Evolutionary conservation across 805 yeast genomes (phyloP), one percentile per base, ranked within the genome.

Genomic region (Metschnikowia matae): DNA sequence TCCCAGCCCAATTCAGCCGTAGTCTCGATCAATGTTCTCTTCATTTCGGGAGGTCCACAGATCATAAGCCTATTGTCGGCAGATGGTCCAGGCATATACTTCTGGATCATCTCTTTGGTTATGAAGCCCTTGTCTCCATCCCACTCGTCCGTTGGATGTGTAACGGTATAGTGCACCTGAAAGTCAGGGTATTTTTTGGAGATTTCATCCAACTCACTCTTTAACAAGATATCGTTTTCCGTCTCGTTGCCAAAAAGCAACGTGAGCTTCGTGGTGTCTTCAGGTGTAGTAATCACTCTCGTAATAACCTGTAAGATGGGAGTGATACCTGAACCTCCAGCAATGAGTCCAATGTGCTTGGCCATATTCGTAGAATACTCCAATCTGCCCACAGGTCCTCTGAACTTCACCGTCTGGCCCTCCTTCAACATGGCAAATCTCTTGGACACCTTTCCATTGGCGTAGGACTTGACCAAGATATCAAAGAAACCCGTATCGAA

Each of bases 301-400:
- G 87, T 83, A 47, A 87, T 73, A 14, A 91, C 85, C 69, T 90
- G 96, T 62, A 87, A 77, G 69, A 89, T 83, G 36, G 97, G 97
- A 7, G 97, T 89, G 55, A 91, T 85, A 47, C 97, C 96, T 0
- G 92, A 82, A 17, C 96, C 96, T 57, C 94, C 96, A 6, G 91
- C 92, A 58, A 87, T 74, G 70, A 87, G 75, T 17, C 83, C 82
- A 50, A 87, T 74, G 52, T 82, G 80, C 53, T 78, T 78, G 38
- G 82, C 84, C 71, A 81, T 78, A 62, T 85, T 85, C 23, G 76
- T 58, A 38, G 61, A 51, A 63, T 84, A 85, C 33, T 80, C 66
- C 67, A 87, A 81, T 63, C 84, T 77, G 14, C 95, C 94, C 45
- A 86, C 86, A 15, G 94, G 90, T 1, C 96, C 96, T 65, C 82